Percentiles rank a stretch among this genome's conserved stretches.
Conservation (phyloP, 2,329 filamentous ascomycete species). For the Talaromyces albobiverticillius region DNA sequence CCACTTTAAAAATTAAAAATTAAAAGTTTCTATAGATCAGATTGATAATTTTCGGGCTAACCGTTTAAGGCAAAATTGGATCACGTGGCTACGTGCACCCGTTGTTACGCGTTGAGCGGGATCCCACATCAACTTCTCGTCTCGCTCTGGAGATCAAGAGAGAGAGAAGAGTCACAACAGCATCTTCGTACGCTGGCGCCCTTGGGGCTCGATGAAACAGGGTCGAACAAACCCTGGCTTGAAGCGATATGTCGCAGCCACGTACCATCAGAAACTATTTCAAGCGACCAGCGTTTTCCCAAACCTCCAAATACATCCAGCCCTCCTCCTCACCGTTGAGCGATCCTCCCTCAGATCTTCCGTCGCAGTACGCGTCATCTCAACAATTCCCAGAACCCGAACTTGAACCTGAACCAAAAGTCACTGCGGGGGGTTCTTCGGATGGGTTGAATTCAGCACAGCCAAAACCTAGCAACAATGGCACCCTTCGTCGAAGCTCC, state of each 20-base stretch:
- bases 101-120: neutral
- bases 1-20: no score
- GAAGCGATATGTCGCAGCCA: constrained; percentile 24
- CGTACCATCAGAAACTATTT: constrained; percentile 49
- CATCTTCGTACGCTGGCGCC: neutral
- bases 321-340: constrained; percentile 26
- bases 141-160: no score
- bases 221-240: neutral
- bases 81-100: neutral
- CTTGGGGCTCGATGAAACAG: neutral
- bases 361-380: constrained; percentile 18
- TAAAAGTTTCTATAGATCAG: no score
- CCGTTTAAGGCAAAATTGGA: neutral
- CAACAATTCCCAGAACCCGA: constrained; percentile 17
- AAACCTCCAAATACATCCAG: constrained; percentile 17
- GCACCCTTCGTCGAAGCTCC: constrained; percentile 15
- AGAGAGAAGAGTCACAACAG: no score
- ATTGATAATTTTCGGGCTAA: no score
- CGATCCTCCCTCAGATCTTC: constrained; percentile 24
- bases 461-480: constrained; percentile 21
- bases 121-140: neutral
- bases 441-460: constrained; percentile 9
- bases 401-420: constrained; percentile 17
- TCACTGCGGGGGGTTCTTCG: constrained; percentile 17
- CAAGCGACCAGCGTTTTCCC: constrained; percentile 33